Base-by-base conservation (phyloP, 108 stramenopile genomes). In the Epithemia pelagica region DNA sequence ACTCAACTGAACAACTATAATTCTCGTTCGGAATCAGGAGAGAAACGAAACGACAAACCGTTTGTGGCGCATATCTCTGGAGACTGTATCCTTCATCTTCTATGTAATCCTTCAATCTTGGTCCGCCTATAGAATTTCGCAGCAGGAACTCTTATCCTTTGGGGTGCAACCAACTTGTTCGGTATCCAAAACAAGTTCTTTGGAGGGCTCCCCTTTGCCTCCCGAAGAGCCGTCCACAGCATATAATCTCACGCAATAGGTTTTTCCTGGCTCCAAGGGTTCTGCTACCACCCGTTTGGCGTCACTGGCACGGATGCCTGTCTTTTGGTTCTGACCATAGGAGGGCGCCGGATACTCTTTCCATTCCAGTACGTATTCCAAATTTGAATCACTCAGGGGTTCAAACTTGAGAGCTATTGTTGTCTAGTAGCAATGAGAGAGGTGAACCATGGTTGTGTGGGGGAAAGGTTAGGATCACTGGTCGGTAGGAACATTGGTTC, bases 141-240 rank as follows among this genome's bases (percentile, higher is more conserved):
- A 73, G 51, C 74, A 75, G 52, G 67, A 70, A 24, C 59, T 67
- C 22, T 68, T 55, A 28, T 62, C 56, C 37, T 76, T 72, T 19
- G 83, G 83, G n/a, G 80, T 78, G 54, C 83, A 84, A 29, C 83
- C 80, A 0, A 84, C 80, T 70, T 80, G 80, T 70, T 84, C 83
- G 30, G 83, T 84, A 67, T 84, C 83, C 31, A 80, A 59, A 32
- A 84, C 80, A 22, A 84, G 29, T 27, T 84, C 80, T 18, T 62
- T 68, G 19, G 77, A 65, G 19, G 82, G 78, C 53, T 68, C 62
- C 10, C 82, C 78, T 59, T 70, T 63, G 23, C 22, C 21, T 21
- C 30, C 61, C 10, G 65, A 37, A 15, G 58, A 58, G 30, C 71
- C 73, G 10, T 59, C 53, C 26, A 67, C n/a, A 37, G 68, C 70